phyloP scores from a whole-genome alignment of 805 yeast species.

The Kodamaea leandrae region DNA sequence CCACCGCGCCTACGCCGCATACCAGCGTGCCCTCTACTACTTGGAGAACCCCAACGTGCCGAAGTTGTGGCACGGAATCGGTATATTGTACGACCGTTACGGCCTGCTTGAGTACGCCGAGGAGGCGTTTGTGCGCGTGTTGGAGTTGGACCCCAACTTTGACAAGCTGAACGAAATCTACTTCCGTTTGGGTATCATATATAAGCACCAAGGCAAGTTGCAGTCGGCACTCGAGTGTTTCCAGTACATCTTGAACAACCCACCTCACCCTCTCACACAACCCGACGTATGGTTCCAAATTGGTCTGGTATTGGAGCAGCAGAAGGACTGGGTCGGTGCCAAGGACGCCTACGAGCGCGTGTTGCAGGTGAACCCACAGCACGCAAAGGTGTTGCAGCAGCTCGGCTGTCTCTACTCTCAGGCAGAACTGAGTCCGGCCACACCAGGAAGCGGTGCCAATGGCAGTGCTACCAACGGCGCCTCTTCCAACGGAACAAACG shows the following conservation, averaged over 20 bases:
- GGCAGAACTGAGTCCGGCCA: slow-evolving; percentile 34
- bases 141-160: slow-evolving; percentile 93
- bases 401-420: slow-evolving; percentile 91
- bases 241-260: slow-evolving; percentile 83
- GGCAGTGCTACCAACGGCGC: slow-evolving; percentile 13
- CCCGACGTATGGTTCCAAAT: slow-evolving; percentile 99
- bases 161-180: slow-evolving; percentile 96
- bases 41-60: slow-evolving; percentile 93
- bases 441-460: no score
- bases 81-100: slow-evolving; percentile 92
- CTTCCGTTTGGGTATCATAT: slow-evolving; percentile 92
- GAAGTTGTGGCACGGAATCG: slow-evolving; percentile 97
- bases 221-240: slow-evolving; percentile 90
- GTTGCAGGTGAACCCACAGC: slow-evolving; percentile 83
- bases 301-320: slow-evolving; percentile 93
- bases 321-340: slow-evolving; percentile 87
- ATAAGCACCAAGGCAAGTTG: slow-evolving; percentile 89
- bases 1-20: slow-evolving; percentile 93
- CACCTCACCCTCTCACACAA: slow-evolving; percentile 94
- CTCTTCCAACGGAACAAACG: slow-evolving; percentile 7
- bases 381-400: slow-evolving; percentile 94
- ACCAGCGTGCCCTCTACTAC: slow-evolving; percentile 92
- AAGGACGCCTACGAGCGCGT: slow-evolving; percentile 95
- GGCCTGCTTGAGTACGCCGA: slow-evolving; percentile 97
- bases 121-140: slow-evolving; percentile 94